phyloP scores from a whole-genome alignment of 495 filamentous ascomycete species.

The Pseudoneurospora amorphoporcata region DNA sequence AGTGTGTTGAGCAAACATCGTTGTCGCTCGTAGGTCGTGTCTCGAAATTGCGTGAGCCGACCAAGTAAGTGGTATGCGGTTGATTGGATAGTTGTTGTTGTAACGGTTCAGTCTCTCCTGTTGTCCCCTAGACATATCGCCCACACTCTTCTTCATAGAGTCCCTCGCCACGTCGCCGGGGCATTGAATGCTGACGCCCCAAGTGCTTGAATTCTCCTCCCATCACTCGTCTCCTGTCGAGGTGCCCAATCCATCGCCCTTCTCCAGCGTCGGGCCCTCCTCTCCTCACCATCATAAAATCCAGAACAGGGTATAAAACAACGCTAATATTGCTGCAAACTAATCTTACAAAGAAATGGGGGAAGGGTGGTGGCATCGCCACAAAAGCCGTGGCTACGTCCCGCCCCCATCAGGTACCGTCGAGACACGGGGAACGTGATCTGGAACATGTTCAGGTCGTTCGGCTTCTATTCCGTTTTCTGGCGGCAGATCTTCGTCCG shows the following conservation, averaged over 20 bases:
- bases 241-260: background rate
- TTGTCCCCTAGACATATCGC: background rate
- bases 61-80: background rate
- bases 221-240: background rate
- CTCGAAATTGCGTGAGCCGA: background rate
- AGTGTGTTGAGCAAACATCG: background rate
- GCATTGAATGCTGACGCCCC: background rate
- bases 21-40: background rate
- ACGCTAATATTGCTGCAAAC: background rate
- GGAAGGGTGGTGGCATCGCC: background rate
- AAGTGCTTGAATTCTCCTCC: background rate
- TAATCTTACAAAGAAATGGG: background rate
- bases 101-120: background rate
- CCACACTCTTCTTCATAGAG: background rate
- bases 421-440: background rate
- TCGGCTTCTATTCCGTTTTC: constrained; percentile 16
- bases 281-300: background rate
- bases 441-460: constrained; percentile 9
- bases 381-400: constrained; percentile 1
- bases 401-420: constrained; percentile 8
- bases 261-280: background rate
- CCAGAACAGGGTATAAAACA: background rate
- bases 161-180: background rate
- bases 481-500: constrained; percentile 19
- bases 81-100: background rate